phyloP scores from a whole-genome alignment of 148 eudicot species.

The Beta vulgaris region DNA sequence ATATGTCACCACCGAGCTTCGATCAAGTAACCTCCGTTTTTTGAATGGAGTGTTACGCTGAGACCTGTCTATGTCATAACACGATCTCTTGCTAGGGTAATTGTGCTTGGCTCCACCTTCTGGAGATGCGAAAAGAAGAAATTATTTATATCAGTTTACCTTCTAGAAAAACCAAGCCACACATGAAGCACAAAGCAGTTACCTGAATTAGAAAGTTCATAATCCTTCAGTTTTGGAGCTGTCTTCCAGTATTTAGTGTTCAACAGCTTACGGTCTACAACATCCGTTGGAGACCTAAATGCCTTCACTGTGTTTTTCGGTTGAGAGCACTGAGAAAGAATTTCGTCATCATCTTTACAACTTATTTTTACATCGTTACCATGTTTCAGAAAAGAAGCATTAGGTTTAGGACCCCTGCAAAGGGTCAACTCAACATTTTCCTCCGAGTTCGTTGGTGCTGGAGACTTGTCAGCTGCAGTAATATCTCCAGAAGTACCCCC shows the following conservation, averaged over 20 bases:
- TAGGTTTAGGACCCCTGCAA: slow-evolving; percentile 47
- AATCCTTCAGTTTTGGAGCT: slow-evolving; percentile 68
- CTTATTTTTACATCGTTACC: slow-evolving; percentile 65
- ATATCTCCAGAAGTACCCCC: slow-evolving; percentile 38
- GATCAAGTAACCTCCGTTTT: slow-evolving; percentile 62
- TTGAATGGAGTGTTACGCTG: slow-evolving; percentile 59
- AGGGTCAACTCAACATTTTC: slow-evolving; percentile 60
- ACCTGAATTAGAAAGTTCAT: slow-evolving; percentile 53
- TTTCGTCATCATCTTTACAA: slow-evolving; percentile 93
- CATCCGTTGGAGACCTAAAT: slow-evolving; percentile 41
- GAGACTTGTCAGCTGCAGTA: slow-evolving; percentile 39
- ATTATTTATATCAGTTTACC: not conserved
- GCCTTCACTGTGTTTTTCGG: slow-evolving; percentile 52
- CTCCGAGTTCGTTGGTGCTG: slow-evolving; percentile 38
- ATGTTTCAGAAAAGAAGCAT: slow-evolving; percentile 45
- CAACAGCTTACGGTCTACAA: slow-evolving; percentile 56
- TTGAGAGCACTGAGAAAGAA: slow-evolving; percentile 52
- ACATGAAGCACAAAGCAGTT: slow-evolving; percentile 19
- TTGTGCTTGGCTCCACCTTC: slow-evolving; percentile 48
- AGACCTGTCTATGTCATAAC: slow-evolving; percentile 49
- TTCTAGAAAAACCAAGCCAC: slow-evolving; percentile 2
- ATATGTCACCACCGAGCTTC: slow-evolving; percentile 44
- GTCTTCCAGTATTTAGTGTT: slow-evolving; percentile 77
- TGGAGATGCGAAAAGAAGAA: slow-evolving; percentile 21
- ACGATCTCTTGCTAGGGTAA: slow-evolving; percentile 49